These are phyloP conservation scores for Symbiodinium pilosum DNA, from an alignment of 73 alveolate genomes.

Conservation along the genomic window DNA sequence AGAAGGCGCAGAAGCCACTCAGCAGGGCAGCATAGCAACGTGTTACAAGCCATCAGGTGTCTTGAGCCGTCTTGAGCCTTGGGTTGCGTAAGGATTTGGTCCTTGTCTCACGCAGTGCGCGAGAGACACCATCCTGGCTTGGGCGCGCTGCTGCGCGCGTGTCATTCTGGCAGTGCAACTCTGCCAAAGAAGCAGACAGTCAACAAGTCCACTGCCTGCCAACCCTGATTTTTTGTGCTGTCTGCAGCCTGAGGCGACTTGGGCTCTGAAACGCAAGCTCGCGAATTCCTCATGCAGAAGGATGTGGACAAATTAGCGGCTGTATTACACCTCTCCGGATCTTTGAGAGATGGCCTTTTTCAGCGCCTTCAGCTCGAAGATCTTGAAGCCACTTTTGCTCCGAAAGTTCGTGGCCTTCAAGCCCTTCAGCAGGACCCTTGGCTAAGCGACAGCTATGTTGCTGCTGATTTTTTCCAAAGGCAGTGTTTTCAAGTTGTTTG, in stretches of 20 bases:
- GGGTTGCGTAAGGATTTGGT: not conserved
- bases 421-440: not conserved
- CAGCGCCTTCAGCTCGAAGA: not conserved
- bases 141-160: slow-evolving; percentile 34
- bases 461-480: not conserved
- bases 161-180: slow-evolving; percentile 32
- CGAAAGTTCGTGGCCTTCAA: slow-evolving; percentile 53
- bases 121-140: not conserved
- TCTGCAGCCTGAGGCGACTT: not conserved
- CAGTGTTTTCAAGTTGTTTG: not conserved
- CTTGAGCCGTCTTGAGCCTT: not conserved
- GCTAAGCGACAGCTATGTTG: too few species aligned
- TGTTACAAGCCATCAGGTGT: not conserved
- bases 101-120: slow-evolving; percentile 6
- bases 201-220: not conserved
- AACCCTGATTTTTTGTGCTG: too few species aligned
- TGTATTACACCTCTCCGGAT: slow-evolving; percentile 29
- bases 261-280: not conserved
- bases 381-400: not conserved
- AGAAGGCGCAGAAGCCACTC: slow-evolving; percentile 48
- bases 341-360: slow-evolving; percentile 9
- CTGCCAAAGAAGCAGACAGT: not conserved
- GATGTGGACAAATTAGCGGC: not conserved
- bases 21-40: not conserved
- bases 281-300: not conserved